phyloP scores from a whole-genome alignment of 2,329 filamentous ascomycete species.

The Chaetomium sp. region DNA sequence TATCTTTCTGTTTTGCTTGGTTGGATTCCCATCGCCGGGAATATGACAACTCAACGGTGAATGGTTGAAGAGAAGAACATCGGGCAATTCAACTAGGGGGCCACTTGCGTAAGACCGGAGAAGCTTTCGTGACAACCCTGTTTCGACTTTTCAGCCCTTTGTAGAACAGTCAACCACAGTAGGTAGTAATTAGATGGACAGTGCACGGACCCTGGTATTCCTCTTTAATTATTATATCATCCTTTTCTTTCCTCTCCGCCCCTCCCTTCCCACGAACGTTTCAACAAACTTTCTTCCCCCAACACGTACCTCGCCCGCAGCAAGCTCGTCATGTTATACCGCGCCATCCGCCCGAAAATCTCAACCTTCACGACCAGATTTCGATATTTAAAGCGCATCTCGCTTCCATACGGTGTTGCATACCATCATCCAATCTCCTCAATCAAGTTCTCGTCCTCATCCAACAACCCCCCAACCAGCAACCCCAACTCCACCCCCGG shows the following conservation, averaged over 20 bases:
- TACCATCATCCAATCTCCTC: background rate
- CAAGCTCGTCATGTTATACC: background rate
- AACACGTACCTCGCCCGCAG: background rate
- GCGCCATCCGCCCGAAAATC: background rate
- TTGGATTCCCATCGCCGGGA: too few species aligned
- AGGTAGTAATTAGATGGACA: background rate
- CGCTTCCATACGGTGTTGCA: background rate
- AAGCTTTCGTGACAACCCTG: background rate
- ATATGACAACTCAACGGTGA: too few species aligned
- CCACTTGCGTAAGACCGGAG: background rate
- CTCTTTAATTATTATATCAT: background rate
- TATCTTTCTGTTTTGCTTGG: too few species aligned
- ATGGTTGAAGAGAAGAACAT: too few species aligned
- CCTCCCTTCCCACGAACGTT: background rate
- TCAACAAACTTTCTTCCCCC: background rate
- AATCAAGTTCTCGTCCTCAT: background rate
- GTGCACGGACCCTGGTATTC: background rate
- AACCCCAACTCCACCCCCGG: background rate
- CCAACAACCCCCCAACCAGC: background rate
- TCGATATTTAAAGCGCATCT: background rate
- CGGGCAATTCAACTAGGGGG: background rate
- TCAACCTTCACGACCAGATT: background rate
- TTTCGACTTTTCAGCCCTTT: background rate
- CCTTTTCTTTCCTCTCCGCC: background rate
- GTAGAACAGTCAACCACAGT: background rate